Evolutionary conservation across 2,329 filamentous ascomycete species (phyloP).

Genomic region (Aspergillus intermedius): DNA sequence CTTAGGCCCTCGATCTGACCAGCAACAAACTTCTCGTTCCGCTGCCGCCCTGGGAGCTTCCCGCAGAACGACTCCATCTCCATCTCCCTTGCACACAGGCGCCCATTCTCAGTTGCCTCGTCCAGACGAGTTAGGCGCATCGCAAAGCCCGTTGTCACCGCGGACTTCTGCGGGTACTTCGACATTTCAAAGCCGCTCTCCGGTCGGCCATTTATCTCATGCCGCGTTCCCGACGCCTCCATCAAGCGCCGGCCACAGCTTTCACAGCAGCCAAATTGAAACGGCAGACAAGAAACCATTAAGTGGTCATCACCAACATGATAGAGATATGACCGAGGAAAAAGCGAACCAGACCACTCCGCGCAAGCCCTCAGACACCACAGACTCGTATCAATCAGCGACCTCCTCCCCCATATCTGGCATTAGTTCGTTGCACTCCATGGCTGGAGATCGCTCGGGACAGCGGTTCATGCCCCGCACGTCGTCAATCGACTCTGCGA

Average conservation of each 20-base stretch:
- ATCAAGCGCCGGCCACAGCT: constrained; percentile 14
- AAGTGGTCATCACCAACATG: constrained; percentile 15
- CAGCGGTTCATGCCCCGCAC: constrained; percentile 56
- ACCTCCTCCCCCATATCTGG: constrained; percentile 25
- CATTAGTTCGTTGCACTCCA: constrained; percentile 24
- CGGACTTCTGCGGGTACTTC: constrained; percentile 17
- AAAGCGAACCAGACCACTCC: constrained; percentile 16
- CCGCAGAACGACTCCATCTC: constrained; percentile 19
- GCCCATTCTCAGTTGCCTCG: constrained; percentile 14
- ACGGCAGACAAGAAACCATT: constrained; percentile 10
- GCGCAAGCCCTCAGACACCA: constrained; percentile 20
- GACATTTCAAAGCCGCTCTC: constrained; percentile 16
- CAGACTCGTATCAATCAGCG: constrained; percentile 22
- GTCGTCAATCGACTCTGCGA: constrained; percentile 88
- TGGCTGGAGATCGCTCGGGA: constrained; percentile 22
- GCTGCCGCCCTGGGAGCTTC: constrained; percentile 13
- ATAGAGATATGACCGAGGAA: constrained; percentile 16
- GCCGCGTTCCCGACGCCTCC: constrained; percentile 24
- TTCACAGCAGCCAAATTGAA: constrained; percentile 12
- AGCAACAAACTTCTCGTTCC: constrained; percentile 13
- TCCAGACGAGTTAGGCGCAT: constrained; percentile 15
- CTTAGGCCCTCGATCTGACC: constrained; percentile 24
- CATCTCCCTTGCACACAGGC: constrained; percentile 27
- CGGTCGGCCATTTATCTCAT: constrained; percentile 21
- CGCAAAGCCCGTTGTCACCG: constrained; percentile 22